phyloP scores from a whole-genome alignment of 2,329 filamentous ascomycete genomes.

The Neoscytalidium dimidiatum region DNA sequence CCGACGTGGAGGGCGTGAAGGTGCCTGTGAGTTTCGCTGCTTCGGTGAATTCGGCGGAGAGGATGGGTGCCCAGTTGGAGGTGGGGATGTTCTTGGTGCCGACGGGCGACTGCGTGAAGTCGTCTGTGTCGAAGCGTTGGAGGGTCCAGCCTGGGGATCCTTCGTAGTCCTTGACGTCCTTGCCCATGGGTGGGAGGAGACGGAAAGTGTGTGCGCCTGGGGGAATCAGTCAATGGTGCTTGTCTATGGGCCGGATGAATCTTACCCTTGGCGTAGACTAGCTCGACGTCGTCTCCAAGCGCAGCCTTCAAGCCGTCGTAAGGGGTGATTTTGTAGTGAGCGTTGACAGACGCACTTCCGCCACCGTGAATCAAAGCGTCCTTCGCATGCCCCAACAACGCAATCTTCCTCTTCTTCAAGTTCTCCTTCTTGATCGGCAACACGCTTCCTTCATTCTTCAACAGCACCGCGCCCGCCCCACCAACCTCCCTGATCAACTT shows the following conservation, averaged over 20 bases:
- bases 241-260: background rate
- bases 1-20: slow-evolving; percentile 56
- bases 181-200: slow-evolving; percentile 31
- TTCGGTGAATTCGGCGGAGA: slow-evolving; percentile 26
- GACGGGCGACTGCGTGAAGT: slow-evolving; percentile 28
- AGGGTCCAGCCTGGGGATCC: slow-evolving; percentile 36
- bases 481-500: slow-evolving; percentile 62
- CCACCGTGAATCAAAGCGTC: slow-evolving; percentile 68
- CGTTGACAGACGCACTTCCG: slow-evolving; percentile 69
- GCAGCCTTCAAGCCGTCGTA: slow-evolving; percentile 44
- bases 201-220: slow-evolving; percentile 36
- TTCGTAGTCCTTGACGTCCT: slow-evolving; percentile 29
- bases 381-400: slow-evolving; percentile 70
- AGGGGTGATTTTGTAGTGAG: slow-evolving; percentile 68
- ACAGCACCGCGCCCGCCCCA: slow-evolving; percentile 62
- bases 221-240: background rate
- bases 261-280: slow-evolving; percentile 52
- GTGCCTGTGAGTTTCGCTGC: slow-evolving; percentile 26
- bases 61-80: slow-evolving; percentile 28
- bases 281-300: slow-evolving; percentile 35
- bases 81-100: slow-evolving; percentile 31
- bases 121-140: slow-evolving; percentile 31
- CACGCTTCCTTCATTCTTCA: slow-evolving; percentile 64
- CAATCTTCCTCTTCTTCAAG: slow-evolving; percentile 50
- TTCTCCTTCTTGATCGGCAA: slow-evolving; percentile 58